phyloP scores from a whole-genome alignment of 495 filamentous ascomycete genomes.

The Podospora tetraspora region DNA sequence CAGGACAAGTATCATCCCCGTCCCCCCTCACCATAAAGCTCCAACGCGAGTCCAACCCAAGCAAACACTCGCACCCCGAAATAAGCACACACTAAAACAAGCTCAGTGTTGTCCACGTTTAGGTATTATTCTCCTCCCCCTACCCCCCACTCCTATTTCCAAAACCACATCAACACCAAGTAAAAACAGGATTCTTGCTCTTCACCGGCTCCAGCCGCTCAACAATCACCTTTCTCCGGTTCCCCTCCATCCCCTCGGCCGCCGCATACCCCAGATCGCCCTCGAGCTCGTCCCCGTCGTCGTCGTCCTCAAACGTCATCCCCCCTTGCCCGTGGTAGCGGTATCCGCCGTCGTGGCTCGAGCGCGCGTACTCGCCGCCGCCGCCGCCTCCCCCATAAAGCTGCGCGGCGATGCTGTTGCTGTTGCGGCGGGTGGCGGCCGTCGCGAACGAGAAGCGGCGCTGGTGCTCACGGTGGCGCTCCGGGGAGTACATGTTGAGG shows the following conservation, averaged over 20 bases:
- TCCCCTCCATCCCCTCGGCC: slow-evolving; percentile 86
- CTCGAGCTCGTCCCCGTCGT: slow-evolving; percentile 41
- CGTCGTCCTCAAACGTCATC: slow-evolving; percentile 51
- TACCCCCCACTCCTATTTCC: background rate
- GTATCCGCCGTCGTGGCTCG: slow-evolving; percentile 52
- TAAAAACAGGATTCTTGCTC: slow-evolving; percentile 91
- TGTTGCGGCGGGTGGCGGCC: slow-evolving; percentile 30
- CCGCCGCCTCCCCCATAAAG: slow-evolving; percentile 29
- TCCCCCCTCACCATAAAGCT: no score
- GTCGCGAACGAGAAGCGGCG: slow-evolving; percentile 41
- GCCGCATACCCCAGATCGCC: slow-evolving; percentile 94
- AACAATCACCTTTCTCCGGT: slow-evolving; percentile 88
- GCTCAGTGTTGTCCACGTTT: background rate
- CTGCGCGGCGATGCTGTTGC: slow-evolving; percentile 41
- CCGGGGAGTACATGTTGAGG: slow-evolving; percentile 40
- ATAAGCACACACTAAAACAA: background rate
- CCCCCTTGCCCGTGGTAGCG: background rate
- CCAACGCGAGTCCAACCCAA: background rate
- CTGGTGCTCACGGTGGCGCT: slow-evolving; percentile 31
- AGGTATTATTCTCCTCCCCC: background rate
- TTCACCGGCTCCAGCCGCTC: slow-evolving; percentile 94
- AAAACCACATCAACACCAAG: slow-evolving; percentile 79
- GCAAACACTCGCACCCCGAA: background rate
- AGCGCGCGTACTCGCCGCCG: slow-evolving; percentile 26
- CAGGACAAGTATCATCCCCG: background rate